Evolutionary conservation across 768 basidiomycete species (phyloP), one percentile per base, ranked within the genome.

Genomic region (Auricularia sp.): DNA sequence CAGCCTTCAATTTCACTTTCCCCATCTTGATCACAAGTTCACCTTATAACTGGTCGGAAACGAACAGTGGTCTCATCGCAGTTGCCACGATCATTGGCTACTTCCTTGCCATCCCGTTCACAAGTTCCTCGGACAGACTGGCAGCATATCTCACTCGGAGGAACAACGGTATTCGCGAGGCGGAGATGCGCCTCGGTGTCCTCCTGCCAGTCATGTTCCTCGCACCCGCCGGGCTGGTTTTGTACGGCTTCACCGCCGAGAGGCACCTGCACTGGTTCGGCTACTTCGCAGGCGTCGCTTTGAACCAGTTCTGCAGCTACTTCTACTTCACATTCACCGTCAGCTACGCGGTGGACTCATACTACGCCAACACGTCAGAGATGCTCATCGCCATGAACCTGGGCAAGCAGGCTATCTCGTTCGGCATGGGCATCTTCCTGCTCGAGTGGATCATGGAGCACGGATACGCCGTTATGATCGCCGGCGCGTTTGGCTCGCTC

Each of bases 371-470:
- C 54, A 64, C 63, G 54, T 35, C 47, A 7, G 47, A 51, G 21
- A 51, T 51, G 47, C 47, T 65, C 33, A 62, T 65, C 64, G 64
- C 64, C 6, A 65, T 65, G 64, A 65, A 65, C 59, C 47, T 65
- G 6, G 64, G 64, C 64, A 65, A 65, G 61, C 59, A 61, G 39
- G 64, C 64, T 8, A 65, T 65, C 61, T 61, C 58, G 16, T 65
- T 65, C 58, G 64, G 56, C 44, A 65, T 65, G 64, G 64, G 64
- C 59, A 61, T 65, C 56, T 61, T 42, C 42, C 61, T 65, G 5
- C 64, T 65, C 64, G 59, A 65, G n/a, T 65, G 64, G 64, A 62
- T 65, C 56, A 54, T 65, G 21, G 39, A 65, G 61, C 58, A 65
- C 61, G 64, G 64, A 3, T 65, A 36, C 59, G 64, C 64, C 54